These are phyloP conservation scores for Leishmania tropica DNA, from an alignment of 208 protist species.

Conservation along the genomic window DNA sequence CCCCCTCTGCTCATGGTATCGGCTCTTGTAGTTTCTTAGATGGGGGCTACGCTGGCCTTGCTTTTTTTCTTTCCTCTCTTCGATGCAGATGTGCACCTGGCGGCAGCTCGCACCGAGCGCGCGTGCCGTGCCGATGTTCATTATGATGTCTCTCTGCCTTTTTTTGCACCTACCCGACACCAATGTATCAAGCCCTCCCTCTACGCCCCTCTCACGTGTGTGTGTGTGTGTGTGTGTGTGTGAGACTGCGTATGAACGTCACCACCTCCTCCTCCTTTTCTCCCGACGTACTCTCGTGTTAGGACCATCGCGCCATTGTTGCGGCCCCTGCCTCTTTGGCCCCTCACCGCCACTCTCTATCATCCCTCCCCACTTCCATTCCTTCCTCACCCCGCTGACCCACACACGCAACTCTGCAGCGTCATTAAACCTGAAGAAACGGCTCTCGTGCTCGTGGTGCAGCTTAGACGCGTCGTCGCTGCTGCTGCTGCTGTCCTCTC, in stretches of 20 bases:
- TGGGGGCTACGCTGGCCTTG: not conserved
- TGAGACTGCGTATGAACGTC: not conserved
- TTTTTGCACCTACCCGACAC: slow-evolving; percentile 2
- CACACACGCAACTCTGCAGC: not conserved
- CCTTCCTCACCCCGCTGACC: not conserved
- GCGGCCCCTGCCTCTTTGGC: not conserved
- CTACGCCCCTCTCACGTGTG: not conserved
- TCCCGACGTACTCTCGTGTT: not conserved
- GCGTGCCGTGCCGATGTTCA: not conserved
- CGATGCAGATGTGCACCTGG: not conserved
- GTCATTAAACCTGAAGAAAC: not conserved
- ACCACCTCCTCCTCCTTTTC: not conserved
- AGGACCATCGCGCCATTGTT: not conserved
- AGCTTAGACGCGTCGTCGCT: not conserved
- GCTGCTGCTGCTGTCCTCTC: not conserved
- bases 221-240: not conserved
- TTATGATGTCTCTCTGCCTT: slow-evolving; percentile 1
- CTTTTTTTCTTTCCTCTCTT: too few species aligned
- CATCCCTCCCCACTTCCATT: not conserved
- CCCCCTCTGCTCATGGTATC: not conserved
- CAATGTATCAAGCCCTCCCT: not conserved
- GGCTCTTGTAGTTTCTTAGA: not conserved
- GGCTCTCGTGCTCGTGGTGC: not conserved
- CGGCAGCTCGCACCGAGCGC: not conserved
- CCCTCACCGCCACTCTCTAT: not conserved